Base-by-base conservation (phyloP, 805 yeast genomes). In the Pichia scutulata region DNA sequence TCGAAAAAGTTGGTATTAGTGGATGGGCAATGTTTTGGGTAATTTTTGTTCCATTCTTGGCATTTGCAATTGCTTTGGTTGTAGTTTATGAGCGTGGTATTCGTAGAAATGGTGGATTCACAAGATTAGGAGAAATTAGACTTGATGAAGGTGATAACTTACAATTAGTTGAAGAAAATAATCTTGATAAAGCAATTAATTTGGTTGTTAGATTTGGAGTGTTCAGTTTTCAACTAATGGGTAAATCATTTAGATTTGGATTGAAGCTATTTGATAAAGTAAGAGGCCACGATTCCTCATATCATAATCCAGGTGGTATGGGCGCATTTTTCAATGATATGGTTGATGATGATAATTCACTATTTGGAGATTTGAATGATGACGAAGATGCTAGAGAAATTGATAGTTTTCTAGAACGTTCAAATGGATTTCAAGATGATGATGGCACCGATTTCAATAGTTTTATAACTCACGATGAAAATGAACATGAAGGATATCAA, bases 121-220 rank as follows among this genome's bases (percentile, higher is more conserved):
- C 78, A 33, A 74, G 86, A 58, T 82, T 88, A 64, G 97, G 97
- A 18, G 95, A 86, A 64, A 90, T 90, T 52, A 74, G 95, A 55
- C 73, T 90, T 43, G 95, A 89, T 45, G 89, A 82, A 36, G 89
- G 82, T 28, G 85, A 79, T 46, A 69, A 80, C 43, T 47, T 69
- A 40, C 67, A 67, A 10, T 59, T 68, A 37, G 76, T 84, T 44
- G 90, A 84, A 61, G 80, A 86, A 54, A 84, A 82, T 56, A 57
- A 63, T 7, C 73, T 80, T 8, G 89, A 84, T 57, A 71, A 69
- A 36, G 73, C 77, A 10, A 84, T 82, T 19, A 86, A 84, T 56
- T 59, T 63, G 23, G 71, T 82, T 22, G 84, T 84, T 3, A 73
- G 68, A 55, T 75, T 78, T n/a, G 86, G 86, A 0, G 73, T 84